phyloP scores from a whole-genome alignment of 306 rosid species.

The Sicyos baderoa region DNA sequence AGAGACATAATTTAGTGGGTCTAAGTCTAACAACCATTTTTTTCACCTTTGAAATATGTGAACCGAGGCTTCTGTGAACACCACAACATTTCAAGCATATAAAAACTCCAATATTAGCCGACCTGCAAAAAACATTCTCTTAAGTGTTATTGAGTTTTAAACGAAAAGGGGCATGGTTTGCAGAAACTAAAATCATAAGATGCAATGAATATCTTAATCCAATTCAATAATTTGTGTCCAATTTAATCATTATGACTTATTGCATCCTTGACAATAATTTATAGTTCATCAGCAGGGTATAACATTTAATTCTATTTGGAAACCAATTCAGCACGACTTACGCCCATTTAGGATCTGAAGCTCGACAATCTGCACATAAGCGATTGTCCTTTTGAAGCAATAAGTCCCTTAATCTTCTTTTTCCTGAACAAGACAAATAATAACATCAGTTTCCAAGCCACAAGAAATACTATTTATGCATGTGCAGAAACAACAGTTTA shows the following conservation, averaged over 20 bases:
- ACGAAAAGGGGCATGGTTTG: too few species aligned
- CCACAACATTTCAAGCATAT: conserved; percentile 96
- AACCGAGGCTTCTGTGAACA: conserved; percentile 91
- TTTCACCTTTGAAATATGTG: conserved; percentile 88
- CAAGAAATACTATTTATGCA: not conserved
- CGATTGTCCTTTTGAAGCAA: conserved; percentile 68
- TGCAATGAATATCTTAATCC: not conserved
- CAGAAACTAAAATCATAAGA: not conserved
- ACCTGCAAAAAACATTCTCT: conserved; percentile 42
- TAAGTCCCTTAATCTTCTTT: conserved; percentile 63
- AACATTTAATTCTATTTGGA: conserved; percentile 1
- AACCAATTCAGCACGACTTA: conserved; percentile 31
- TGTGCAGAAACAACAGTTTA: too few species aligned
- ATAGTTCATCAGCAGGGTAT: not conserved
- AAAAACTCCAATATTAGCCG: conserved; percentile 93
- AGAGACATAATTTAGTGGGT: not conserved
- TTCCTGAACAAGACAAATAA: conserved; percentile 45
- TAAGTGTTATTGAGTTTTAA: not conserved
- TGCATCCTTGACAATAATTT: not conserved
- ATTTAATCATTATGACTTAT: not conserved
- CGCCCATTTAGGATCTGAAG: conserved; percentile 99
- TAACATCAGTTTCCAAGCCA: conserved; percentile 22
- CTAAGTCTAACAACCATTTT: not conserved
- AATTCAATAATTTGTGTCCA: not conserved
- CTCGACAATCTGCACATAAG: conserved; percentile 83